Base-by-base conservation (phyloP, 2,329 filamentous ascomycete species). In the Graphilbum fragrans region DNA sequence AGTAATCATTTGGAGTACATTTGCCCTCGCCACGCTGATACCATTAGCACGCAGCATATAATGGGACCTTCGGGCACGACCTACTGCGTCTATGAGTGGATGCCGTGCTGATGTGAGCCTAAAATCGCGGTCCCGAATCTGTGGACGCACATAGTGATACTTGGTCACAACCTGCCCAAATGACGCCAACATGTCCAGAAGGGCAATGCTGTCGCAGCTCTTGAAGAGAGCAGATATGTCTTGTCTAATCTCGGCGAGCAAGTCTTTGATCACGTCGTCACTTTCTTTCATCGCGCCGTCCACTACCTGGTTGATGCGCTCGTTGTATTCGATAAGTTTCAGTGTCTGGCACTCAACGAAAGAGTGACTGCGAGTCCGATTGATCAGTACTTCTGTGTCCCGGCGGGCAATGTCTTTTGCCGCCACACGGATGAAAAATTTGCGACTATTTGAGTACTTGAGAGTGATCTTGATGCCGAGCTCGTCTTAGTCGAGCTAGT, bases 1-100 rank as follows among this genome's bases (percentile, higher is more conserved):
- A 96, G 22, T 88, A 84, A 53, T 96, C 88, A 48, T 96, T 96
- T 0, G 92, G 84, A 4, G 96, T 68, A 54, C 84, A 94, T 19
- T 74, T 77, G 36, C 71, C 72, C 17, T 23, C 16, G 11, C 48
- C 47, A 14, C 45, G 43, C 46, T 49, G 32, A n/a, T 21, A 23
- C 22, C 17, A 29, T 27, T 37, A 34, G 32, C 10, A 23, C 16
- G 32, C 8, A 8, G n/a, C 8, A 8, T 6, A 34, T n/a, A 16
- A 7, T 8, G 9, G 32, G 8, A 8, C 11, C n/a, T 16, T 9
- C 35, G 7, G 52, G 43, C 49, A 68, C 19, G 12, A 12, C 70
- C 54, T 79, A 83, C 60, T 21, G 41, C 41, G 27, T 93, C 86
- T 5, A 80, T 67, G 43, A 94, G 80, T 0, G 86, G 85, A 56